Evolutionary conservation across 2,329 filamentous ascomycete genomes (phyloP), one percentile per base, ranked within the genome.

Genomic region (Neonectria neomacrospora): DNA sequence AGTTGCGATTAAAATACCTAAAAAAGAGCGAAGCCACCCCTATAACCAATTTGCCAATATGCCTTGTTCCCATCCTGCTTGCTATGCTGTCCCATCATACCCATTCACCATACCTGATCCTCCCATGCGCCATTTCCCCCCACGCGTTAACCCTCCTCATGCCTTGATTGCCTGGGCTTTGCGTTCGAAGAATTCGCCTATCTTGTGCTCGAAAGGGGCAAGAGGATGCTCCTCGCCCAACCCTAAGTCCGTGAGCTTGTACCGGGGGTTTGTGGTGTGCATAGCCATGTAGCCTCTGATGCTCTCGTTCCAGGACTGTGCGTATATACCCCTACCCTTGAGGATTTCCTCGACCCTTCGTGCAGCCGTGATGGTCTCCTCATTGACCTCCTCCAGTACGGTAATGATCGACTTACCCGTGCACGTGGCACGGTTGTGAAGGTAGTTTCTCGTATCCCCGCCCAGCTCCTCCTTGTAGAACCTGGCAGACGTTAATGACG

Each of bases 391-490:
- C 26, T 22, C 22, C 16, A 59, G 20, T 11, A 59, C 48, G 11
- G 51, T 32, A 30, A 59, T 28, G 14, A 59, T 34, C 26, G 57
- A 28, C 57, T 59, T 59, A n/a, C 50, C 57, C 9, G 42, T 34
- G 22, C 20, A 37, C 9, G 44, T 52, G 3, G 57, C 57, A 14
- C 48, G 16, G 57, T 59, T 59, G 39, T 59, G 57, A 30, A 59
- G 41, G 22, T 59, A 59, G 32, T 59, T 59, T 32, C 57, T 59
- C 28, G 28, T 45, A 11, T 59, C 57, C 16, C 57, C 57, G 6
- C 57, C 50, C 5, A 59, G 22, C 18, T 59, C 57, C 26, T 59
- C 57, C n/a, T 59, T 59, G 48, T 59, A 59, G 41, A 59, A 59
- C 22, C 57, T 59, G 16, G 6, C 7, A 14, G 7, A 18, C 16